Evolutionary conservation across 768 basidiomycete genomes (phyloP).

Genomic region (Neoboletus magnificus): DNA sequence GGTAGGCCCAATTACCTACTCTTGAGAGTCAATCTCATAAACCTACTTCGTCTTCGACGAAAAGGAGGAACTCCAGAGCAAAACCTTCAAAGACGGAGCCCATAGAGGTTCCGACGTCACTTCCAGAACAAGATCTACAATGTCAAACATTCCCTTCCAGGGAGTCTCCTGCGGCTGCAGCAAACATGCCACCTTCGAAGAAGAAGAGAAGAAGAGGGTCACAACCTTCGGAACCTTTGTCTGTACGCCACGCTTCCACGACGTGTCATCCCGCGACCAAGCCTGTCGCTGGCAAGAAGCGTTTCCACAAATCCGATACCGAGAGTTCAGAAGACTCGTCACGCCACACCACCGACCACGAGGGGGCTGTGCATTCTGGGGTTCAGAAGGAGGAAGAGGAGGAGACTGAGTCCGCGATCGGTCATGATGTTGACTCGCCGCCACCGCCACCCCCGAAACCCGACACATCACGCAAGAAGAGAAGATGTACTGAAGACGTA

Average conservation of each 20-base stretch:
- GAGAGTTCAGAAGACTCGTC: conserved; percentile 21
- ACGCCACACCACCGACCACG: conserved; percentile 27
- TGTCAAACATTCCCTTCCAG: conserved; percentile 5
- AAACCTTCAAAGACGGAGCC: conserved; percentile 25
- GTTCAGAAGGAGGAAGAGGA: conserved; percentile 36
- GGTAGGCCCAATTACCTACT: not conserved
- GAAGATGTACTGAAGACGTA: conserved; percentile 37
- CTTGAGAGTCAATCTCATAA: conserved; percentile 9
- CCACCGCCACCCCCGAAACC: conserved; percentile 26
- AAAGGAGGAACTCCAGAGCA: conserved; percentile 10
- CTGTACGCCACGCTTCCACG: conserved; percentile 1
- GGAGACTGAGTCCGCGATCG: conserved; percentile 40
- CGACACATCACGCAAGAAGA: conserved; percentile 41
- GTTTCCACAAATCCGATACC: conserved; percentile 23
- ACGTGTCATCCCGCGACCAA: conserved; percentile 4
- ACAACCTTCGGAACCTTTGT: conserved; percentile 1
- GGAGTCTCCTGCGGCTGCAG: conserved; percentile 5
- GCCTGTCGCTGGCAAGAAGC: conserved; percentile 19
- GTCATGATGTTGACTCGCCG: conserved; percentile 34
- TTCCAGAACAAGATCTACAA: conserved; percentile 50
- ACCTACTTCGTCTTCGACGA: conserved; percentile 3
- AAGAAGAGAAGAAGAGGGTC: not conserved
- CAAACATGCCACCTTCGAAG: conserved; percentile 5
- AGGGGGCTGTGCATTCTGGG: conserved; percentile 16
- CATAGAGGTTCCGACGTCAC: conserved; percentile 53